Base-by-base conservation (phyloP, 116 monocot genomes). In the Thalassia testudinum region DNA sequence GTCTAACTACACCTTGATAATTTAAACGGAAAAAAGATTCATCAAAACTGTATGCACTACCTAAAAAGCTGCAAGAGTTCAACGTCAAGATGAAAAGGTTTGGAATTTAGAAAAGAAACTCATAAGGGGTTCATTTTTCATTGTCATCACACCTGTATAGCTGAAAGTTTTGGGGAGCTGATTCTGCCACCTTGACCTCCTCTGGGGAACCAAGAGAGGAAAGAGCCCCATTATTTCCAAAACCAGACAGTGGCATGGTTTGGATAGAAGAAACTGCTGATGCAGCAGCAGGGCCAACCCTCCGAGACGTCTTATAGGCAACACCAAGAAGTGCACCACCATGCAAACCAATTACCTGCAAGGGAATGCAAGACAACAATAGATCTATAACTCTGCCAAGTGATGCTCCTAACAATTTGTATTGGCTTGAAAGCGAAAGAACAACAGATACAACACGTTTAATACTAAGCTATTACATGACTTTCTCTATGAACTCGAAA, bases 261-360 rank as follows among this genome's bases (percentile, higher is more conserved):
- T 81, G 80, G 42, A 80, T 70, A 53, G 81, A 63, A 37, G 95
- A 89, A 58, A 97, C 89, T 62, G 86, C 75, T 38, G 79, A 72
- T 22, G 90, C 86, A 54, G 90, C 60, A 56, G 62, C 21, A 59
- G 90, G 77, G 45, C 70, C 83, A 56, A 90, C 78, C 62, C 90
- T 72, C 40, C 99, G 65, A 51, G 90, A 90, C 26, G 80, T 90
- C 52, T 79, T 69, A 60, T 99, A 99, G 52, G 99, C 82, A 69
- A 99, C 99, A 57, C 99, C 99, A 68, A 99, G 83, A 64, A 99
- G 71, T 37, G 99, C 85, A 59, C 99, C 99, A 59, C 99, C 80
- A 82, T 99, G 86, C 74, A 99, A 76, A 6, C 85, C 99, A 73
- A 86, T 78, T 59, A 99, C 99, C 99, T 97, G 49, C 5, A n/a